Base-by-base conservation (phyloP, 108 stramenopile species). In the Pseudonitzschia delicatissima region DNA sequence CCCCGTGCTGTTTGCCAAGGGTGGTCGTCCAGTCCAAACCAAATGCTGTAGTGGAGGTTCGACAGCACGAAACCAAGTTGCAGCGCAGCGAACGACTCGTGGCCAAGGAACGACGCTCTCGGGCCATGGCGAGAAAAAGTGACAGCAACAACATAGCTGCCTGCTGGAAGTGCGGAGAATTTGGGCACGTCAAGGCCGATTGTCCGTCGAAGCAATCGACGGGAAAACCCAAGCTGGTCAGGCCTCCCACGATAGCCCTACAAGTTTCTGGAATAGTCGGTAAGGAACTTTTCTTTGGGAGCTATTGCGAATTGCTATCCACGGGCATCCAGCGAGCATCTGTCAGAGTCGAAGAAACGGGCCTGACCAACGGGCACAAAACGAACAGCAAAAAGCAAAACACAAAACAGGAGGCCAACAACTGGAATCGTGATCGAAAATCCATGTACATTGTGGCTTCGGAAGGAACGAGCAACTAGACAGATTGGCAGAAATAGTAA, bases 1-100 rank as follows among this genome's bases (percentile, higher is more conserved):
- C 77, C 25, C 80, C 80, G 32, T 81, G 80, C 42, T 81, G 80
- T 51, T 37, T 81, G 26, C 80, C 80, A 12, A 69, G 77, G 26
- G 61, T 45, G 33, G 53, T 55, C 17, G 17, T 55, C 29, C 53
- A 23, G 47, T 48, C 47, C n/a, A n/a, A 0, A 55, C 2, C 31
- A 33, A 32, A 55, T 31, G 21, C 53, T 3, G 25, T 55, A 7
- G 15, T 55, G 17, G 31, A 55, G 53, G 32, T 55, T n/a, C 53
- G 53, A n/a, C 53, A 28, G 6, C 31, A 55, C 31, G 53, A 55
- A 34, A 55, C 53, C 13, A 27, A 9, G 26, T 11, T 17, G 1
- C 29, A 55, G 32, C 15, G 7, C 0, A 8, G n/a, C 0, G 4
- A 13, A 3, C 53, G 53, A 4, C 12, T 4, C 11, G n/a, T 28